These are phyloP conservation scores for Tricholoma flavovirens DNA, from an alignment of 768 basidiomycete genomes.

Conservation along the genomic window DNA sequence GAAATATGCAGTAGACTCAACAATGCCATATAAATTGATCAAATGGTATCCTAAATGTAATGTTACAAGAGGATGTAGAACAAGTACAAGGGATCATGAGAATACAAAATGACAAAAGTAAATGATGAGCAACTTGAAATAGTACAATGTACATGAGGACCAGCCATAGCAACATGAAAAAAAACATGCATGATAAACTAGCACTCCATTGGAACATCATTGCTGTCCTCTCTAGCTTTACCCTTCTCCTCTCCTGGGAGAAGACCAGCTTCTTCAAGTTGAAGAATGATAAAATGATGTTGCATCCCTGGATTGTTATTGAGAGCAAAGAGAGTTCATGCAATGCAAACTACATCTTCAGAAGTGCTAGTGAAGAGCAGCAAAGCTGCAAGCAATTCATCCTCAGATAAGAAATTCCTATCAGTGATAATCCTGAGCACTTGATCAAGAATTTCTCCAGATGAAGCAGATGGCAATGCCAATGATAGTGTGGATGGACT, in stretches of 20 bases:
- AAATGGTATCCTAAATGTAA: neutral
- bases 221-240: neutral
- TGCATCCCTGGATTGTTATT: neutral
- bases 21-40: neutral
- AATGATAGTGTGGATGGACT: neutral
- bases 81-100: neutral
- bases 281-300: neutral
- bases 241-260: neutral
- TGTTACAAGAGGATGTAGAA: neutral
- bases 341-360: neutral
- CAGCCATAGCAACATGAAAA: no score
- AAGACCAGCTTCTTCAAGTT: neutral
- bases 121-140: neutral
- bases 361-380: neutral
- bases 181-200: neutral
- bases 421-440: neutral
- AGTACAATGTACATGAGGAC: no score
- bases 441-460: neutral
- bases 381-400: neutral
- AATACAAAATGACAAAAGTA: neutral
- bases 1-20: neutral
- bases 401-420: neutral
- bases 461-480: neutral
- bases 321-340: neutral
- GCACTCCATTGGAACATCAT: neutral